phyloP scores from a whole-genome alignment of 371 early-diverging fungal genomes.

The Mortierella sp. region DNA sequence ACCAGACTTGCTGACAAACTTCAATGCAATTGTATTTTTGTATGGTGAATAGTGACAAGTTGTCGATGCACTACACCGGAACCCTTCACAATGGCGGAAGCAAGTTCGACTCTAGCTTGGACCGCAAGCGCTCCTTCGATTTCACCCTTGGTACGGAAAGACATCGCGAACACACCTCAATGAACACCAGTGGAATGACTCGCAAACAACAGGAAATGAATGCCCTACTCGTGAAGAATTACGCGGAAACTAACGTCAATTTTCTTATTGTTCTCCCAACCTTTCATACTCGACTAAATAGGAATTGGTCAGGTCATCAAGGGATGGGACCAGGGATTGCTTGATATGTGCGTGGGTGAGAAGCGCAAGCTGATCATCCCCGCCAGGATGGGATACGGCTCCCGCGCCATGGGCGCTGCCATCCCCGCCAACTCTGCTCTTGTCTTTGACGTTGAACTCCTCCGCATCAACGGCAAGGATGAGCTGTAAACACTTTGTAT shows the following conservation, averaged over 20 bases:
- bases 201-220: neutral
- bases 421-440: constrained; percentile 74
- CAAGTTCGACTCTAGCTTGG: constrained; percentile 85
- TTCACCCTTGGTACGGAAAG: constrained; percentile 74
- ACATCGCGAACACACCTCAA: neutral
- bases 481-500: constrained; percentile 35
- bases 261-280: neutral
- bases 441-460: constrained; percentile 78
- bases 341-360: constrained; percentile 90
- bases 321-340: constrained; percentile 88
- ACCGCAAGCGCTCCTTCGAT: constrained; percentile 80
- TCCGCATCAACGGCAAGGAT: constrained; percentile 68
- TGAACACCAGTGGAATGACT: neutral
- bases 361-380: constrained; percentile 89
- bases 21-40: constrained; percentile 1
- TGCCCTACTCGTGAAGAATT: neutral
- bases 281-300: constrained; percentile 2
- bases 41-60: constrained; percentile 63
- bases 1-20: neutral
- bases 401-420: constrained; percentile 67
- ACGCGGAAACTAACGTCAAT: neutral
- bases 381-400: constrained; percentile 76
- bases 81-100: constrained; percentile 77
- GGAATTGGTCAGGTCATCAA: constrained; percentile 73
- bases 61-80: constrained; percentile 89